Conservation (phyloP, 2,329 filamentous ascomycete species). For the Neoarthrinium moseri region DNA sequence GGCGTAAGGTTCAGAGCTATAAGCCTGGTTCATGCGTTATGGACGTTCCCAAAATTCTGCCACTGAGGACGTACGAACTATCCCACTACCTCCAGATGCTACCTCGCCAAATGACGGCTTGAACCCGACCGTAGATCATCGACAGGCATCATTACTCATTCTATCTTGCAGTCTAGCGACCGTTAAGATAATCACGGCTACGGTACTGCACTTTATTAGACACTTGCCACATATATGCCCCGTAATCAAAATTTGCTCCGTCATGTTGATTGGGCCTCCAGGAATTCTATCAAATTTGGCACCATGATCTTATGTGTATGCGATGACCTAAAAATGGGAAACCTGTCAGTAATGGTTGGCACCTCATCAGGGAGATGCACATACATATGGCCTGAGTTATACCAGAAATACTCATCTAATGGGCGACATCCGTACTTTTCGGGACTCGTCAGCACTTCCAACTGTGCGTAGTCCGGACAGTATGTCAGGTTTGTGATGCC, state of each 20-base stretch:
- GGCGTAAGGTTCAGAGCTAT: too few species aligned
- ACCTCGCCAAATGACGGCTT: too few species aligned
- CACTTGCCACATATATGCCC: too few species aligned
- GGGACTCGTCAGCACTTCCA: constrained; percentile 19
- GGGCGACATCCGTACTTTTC: constrained; percentile 25
- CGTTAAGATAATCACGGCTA: too few species aligned
- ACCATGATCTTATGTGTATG: constrained; percentile 17
- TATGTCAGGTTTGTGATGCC: constrained; percentile 28
- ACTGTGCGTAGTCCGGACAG: constrained; percentile 22
- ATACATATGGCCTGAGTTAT: constrained; percentile 26
- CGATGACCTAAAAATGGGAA: constrained; percentile 12
- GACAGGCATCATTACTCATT: too few species aligned
- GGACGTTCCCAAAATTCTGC: too few species aligned
- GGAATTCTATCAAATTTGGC: constrained; percentile 11
- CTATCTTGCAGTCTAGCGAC: too few species aligned
- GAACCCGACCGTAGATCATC: too few species aligned
- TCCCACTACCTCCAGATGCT: too few species aligned
- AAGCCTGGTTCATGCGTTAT: too few species aligned
- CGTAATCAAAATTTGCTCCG: neutral
- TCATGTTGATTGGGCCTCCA: constrained; percentile 12
- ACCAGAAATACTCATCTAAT: constrained; percentile 30
- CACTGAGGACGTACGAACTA: too few species aligned
- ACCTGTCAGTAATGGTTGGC: neutral
- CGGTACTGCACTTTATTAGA: too few species aligned
- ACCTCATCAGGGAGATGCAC: constrained; percentile 2